Conservation (phyloP, 192 early-diverging fungal genomes). For the Martensiomyces pterosporus region DNA sequence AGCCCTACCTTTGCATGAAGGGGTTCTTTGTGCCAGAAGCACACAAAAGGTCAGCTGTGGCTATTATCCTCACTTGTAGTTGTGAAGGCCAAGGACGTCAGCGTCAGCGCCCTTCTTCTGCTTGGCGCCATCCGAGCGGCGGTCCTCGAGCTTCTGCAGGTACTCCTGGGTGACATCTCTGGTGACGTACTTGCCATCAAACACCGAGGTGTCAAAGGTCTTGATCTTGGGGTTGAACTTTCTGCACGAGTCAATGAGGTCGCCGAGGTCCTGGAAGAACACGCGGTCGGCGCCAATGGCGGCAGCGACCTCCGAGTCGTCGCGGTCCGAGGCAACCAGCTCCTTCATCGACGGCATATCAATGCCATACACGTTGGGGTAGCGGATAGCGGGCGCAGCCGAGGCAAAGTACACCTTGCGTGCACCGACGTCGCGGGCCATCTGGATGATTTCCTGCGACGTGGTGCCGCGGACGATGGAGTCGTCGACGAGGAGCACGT, state of each 20-base stretch:
- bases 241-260: constrained; percentile 77
- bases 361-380: constrained; percentile 99
- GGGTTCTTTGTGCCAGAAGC: background rate
- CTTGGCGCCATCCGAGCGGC: constrained; percentile 44
- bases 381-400: constrained; percentile 92
- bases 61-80: constrained; percentile 34
- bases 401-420: constrained; percentile 99
- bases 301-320: constrained; percentile 79
- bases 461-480: constrained; percentile 99
- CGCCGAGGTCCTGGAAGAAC: constrained; percentile 87
- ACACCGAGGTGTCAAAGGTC: constrained; percentile 94
- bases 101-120: constrained; percentile 23
- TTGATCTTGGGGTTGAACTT: constrained; percentile 82
- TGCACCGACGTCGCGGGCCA: constrained; percentile 98
- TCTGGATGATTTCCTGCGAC: constrained; percentile 96
- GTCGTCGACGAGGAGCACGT: constrained; percentile 98
- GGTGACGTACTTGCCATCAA: constrained; percentile 92
- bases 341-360: constrained; percentile 96
- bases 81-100: constrained; percentile 51
- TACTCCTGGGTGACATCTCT: constrained; percentile 70
- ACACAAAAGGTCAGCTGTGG: too few relatives aligned
- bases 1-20: background rate
- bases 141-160: constrained; percentile 52
- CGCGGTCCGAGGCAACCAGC: constrained; percentile 78
- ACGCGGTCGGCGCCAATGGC: constrained; percentile 93